These are phyloP conservation scores for Fusarium neocosmosporiellum DNA, from an alignment of 2,329 filamentous ascomycete genomes.

Conservation along the genomic window DNA sequence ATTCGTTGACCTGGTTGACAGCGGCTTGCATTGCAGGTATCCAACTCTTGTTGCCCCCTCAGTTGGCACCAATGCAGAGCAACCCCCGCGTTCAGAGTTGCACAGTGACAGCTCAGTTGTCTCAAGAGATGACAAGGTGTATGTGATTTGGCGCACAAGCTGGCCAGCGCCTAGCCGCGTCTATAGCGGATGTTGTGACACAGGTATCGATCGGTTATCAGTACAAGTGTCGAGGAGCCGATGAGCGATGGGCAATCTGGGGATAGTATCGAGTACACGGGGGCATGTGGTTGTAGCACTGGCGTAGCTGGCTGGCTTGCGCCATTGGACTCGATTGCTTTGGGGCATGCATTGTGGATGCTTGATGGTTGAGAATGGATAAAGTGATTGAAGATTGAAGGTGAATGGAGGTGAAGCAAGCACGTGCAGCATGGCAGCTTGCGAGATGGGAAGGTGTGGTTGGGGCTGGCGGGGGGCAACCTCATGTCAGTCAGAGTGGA, in stretches of 20 bases:
- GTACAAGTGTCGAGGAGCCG: neutral
- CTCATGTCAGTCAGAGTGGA: neutral
- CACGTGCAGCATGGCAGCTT: neutral
- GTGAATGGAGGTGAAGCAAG: neutral
- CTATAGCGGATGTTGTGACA: slow-evolving; percentile 10
- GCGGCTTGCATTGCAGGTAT: neutral
- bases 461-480: neutral
- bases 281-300: neutral
- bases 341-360: neutral
- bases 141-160: neutral
- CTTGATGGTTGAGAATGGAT: neutral
- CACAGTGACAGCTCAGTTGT: neutral
- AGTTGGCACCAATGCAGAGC: neutral
- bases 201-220: neutral
- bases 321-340: neutral
- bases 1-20: neutral
- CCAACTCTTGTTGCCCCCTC: slow-evolving; percentile 5
- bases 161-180: slow-evolving; percentile 6
- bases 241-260: neutral
- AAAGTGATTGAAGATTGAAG: neutral
- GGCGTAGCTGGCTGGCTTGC: neutral
- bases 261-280: neutral
- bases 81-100: slow-evolving; percentile 1
- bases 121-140: neutral
- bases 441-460: neutral